A percentile compares a stretch with the other conserved stretches of the same genome.
phyloP scores from a whole-genome alignment of 2,329 filamentous ascomycete genomes.

The Pseudopyrenochaeta lycopersici region DNA sequence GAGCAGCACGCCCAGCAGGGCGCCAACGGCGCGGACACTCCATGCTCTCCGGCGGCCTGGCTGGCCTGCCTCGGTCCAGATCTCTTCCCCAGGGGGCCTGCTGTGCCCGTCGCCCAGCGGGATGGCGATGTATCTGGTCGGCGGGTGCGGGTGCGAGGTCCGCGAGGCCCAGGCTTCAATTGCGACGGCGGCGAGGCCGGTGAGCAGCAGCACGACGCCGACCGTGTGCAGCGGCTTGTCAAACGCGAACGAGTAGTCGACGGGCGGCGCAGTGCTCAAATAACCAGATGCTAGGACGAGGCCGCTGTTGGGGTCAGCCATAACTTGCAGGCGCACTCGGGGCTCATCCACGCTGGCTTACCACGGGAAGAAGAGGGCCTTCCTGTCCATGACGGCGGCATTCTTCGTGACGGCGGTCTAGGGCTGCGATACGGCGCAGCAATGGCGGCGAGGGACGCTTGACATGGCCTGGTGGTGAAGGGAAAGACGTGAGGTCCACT shows the following conservation, averaged over 20 bases:
- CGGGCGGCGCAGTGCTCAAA: conserved; percentile 38
- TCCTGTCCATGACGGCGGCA: conserved; percentile 47
- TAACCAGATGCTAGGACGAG: conserved; percentile 46
- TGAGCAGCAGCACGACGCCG: conserved; percentile 41
- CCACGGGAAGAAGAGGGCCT: conserved; percentile 47
- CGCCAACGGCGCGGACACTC: conserved; percentile 31
- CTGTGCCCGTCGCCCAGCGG: conserved; percentile 36
- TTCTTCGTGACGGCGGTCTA: conserved; percentile 33
- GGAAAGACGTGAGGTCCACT: neutral
- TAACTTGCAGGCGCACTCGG: neutral
- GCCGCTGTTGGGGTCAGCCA: conserved; percentile 41
- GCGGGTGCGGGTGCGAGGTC: conserved; percentile 24
- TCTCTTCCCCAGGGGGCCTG: conserved; percentile 32
- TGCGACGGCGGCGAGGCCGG: conserved; percentile 42
- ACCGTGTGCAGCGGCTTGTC: conserved; percentile 48
- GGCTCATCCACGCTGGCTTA: conserved; percentile 19
- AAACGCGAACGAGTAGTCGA: conserved; percentile 46
- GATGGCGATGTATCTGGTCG: conserved; percentile 40
- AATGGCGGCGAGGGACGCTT: conserved; percentile 20
- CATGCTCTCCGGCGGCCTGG: conserved; percentile 19
- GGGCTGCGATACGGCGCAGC: conserved; percentile 32
- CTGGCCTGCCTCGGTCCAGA: conserved; percentile 36
- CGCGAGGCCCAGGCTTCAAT: conserved; percentile 31
- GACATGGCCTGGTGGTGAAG: conserved; percentile 26
- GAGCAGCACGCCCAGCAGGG: conserved; percentile 36